Evolutionary conservation across 345 rosid species (phyloP), one percentile per base, ranked within the genome.

Genomic region (Camelina sativa): DNA sequence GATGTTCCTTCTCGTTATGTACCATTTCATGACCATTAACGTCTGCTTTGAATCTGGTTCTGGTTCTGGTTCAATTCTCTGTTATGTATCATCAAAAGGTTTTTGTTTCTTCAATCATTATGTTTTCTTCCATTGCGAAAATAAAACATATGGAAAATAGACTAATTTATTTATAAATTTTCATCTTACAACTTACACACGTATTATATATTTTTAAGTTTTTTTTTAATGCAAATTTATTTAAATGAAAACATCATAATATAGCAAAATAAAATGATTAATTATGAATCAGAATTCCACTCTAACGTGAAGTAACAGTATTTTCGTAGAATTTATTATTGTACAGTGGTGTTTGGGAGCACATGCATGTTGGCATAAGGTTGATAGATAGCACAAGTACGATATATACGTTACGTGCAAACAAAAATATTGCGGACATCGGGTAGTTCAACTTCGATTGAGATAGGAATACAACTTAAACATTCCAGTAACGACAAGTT

Each of bases 41-140:
- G 23, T 48, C 67, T 57, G 61, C 61, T 66, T 37, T 20, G 72
- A 66, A 74, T 57, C 60, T 66, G 38, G 41, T 65, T 48, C 66
- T 66, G 48, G 41, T 65, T 47, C 66, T 66, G 38, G 32, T 74
- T 58, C 66, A 19, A 7, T 38, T 74, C 53, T 65, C 52, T 65
- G 55, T 34, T 56, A 20, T 56, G 71, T 23, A 55, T 54, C 17
- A 23, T 56, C 59, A 15, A 55, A 22, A 28, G 3, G 11, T 43
- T 54, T 28, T 17, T 43, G 6, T 12, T 66, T 8, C 43, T 35
- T 35, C 58, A 7, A 32, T 50, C 70, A 65, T 11, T 50, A 7
- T 34, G 44, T 34, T 50, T 7, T 50, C 46, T 50, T 50, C 44
- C 11, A 19, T 65, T 48, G 32, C n/a, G 7, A 46, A n/a, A n/a